Conservation (phyloP, 164 flowering plant genomes). For the Vitis rupestris region DNA sequence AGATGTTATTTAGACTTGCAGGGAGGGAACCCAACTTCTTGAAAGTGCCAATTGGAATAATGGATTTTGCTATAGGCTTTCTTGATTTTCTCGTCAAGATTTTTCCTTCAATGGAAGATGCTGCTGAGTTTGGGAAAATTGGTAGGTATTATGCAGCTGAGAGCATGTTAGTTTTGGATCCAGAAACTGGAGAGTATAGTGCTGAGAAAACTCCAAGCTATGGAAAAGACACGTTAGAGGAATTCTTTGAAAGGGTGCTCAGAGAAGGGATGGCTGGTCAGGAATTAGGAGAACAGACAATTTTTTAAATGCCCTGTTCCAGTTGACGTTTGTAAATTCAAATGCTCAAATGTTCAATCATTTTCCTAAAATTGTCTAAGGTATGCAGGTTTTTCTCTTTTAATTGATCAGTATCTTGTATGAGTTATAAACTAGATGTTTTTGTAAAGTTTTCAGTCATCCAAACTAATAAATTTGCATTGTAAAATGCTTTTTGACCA, state of each 20-base stretch:
- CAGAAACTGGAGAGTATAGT: constrained; percentile 76
- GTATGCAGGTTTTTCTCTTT: constrained; percentile 8
- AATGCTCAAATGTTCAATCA: constrained; percentile 2
- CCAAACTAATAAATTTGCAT: not conserved
- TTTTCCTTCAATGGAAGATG: constrained; percentile 81
- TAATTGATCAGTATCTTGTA: not conserved
- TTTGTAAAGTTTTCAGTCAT: not conserved
- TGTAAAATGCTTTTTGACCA: not conserved
- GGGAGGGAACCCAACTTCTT: constrained; percentile 86
- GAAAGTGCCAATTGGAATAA: constrained; percentile 83
- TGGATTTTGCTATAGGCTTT: constrained; percentile 86
- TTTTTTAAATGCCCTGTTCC: constrained; percentile 32
- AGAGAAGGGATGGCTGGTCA: constrained; percentile 95
- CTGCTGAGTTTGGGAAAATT: constrained; percentile 91
- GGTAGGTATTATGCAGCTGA: constrained; percentile 95
- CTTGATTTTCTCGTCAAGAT: constrained; percentile 78
- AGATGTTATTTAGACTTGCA: constrained; percentile 64
- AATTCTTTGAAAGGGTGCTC: constrained; percentile 70
- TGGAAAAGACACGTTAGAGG: constrained; percentile 88
- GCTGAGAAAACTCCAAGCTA: constrained; percentile 87
- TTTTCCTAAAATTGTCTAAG: constrained; percentile 14
- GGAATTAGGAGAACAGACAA: constrained; percentile 83
- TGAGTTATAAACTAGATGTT: not conserved
- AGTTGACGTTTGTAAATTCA: constrained; percentile 16
- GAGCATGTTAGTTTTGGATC: constrained; percentile 85